Evolutionary conservation across 495 filamentous ascomycete genomes (phyloP).

Genomic region (Talaromyces borbonicus): DNA sequence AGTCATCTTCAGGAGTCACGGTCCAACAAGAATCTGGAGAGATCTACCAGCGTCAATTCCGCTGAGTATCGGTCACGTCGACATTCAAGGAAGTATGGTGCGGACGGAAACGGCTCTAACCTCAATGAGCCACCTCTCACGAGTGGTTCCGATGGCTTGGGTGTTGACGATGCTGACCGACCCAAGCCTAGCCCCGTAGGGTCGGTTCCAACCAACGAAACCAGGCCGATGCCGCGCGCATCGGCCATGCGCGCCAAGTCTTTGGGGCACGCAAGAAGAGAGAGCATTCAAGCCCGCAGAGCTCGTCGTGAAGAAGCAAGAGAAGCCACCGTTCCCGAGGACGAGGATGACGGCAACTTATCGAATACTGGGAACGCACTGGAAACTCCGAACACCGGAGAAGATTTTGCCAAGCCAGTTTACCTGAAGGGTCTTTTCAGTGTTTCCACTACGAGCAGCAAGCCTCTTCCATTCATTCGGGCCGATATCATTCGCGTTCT

Average conservation of each 20-base stretch:
- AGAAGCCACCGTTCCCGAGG: slow-evolving; percentile 67
- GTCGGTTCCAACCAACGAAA: slow-evolving; percentile 17
- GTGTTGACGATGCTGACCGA: slow-evolving; percentile 28
- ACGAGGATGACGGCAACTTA: slow-evolving; percentile 53
- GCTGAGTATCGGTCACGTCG: slow-evolving; percentile 61
- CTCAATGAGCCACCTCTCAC: slow-evolving; percentile 53
- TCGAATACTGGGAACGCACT: slow-evolving; percentile 36
- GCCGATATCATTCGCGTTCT: slow-evolving; percentile 88
- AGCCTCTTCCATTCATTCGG: slow-evolving; percentile 73
- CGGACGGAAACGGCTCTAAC: slow-evolving; percentile 42
- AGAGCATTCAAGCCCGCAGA: slow-evolving; percentile 81
- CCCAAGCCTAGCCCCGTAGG: slow-evolving; percentile 31
- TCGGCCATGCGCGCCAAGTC: slow-evolving; percentile 72
- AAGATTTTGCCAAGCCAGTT: slow-evolving; percentile 70
- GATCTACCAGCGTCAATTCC: slow-evolving; percentile 80
- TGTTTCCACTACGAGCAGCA: slow-evolving; percentile 91
- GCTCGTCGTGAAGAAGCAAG: slow-evolving; percentile 55
- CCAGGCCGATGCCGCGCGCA: slow-evolving; percentile 18
- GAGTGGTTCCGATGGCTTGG: slow-evolving; percentile 71
- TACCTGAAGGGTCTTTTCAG: slow-evolving; percentile 97
- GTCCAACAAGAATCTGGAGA: slow-evolving; percentile 54
- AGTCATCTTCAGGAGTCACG: slow-evolving; percentile 32
- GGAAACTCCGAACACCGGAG: slow-evolving; percentile 46
- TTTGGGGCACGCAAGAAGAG: slow-evolving; percentile 77
- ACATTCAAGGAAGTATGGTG: slow-evolving; percentile 45